Conservation (phyloP, 1,284 basidiomycete species). For the Pseudozyma hubeiensis region DNA sequence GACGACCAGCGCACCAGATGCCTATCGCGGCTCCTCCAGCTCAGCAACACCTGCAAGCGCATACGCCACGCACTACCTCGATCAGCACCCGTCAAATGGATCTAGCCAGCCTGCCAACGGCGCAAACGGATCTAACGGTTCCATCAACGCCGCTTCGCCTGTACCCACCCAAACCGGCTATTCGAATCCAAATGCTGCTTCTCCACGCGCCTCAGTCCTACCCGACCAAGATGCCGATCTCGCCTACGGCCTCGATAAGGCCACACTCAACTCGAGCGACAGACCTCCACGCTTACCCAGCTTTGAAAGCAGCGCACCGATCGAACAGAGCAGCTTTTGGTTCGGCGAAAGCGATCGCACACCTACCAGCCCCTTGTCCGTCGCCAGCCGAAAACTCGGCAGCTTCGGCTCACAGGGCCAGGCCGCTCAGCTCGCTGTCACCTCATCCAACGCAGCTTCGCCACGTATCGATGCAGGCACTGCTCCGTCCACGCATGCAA, state of each 20-base stretch:
- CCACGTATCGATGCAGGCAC: constrained; percentile 26
- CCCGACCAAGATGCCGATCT: constrained; percentile 21
- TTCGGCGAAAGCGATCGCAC: constrained; percentile 32
- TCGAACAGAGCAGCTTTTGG: constrained; percentile 41
- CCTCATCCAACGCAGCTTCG: constrained; percentile 23
- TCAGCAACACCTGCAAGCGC: constrained; percentile 36
- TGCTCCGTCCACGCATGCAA: background rate
- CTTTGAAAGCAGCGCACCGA: constrained; percentile 42
- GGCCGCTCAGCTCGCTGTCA: constrained; percentile 29
- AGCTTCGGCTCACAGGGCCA: constrained; percentile 45
- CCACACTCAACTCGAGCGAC: constrained; percentile 23
- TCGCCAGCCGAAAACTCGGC: constrained; percentile 30
- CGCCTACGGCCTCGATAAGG: constrained; percentile 14
- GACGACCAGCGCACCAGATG: constrained; percentile 40
- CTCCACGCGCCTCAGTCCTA: constrained; percentile 37
- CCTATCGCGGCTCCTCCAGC: constrained; percentile 20
- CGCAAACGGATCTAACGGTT: constrained; percentile 5
- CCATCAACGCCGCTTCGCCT: constrained; percentile 5
- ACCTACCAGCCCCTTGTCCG: constrained; percentile 35
- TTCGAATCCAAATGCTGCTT: constrained; percentile 36
- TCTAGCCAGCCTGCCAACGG: constrained; percentile 4
- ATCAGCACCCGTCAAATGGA: constrained; percentile 29
- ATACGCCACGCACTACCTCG: constrained; percentile 43
- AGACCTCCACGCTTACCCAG: constrained; percentile 49
- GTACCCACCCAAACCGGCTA: constrained; percentile 19